These are phyloP conservation scores for Ogataea sp. DNA, from an alignment of 805 yeast species.

Conservation along the genomic window DNA sequence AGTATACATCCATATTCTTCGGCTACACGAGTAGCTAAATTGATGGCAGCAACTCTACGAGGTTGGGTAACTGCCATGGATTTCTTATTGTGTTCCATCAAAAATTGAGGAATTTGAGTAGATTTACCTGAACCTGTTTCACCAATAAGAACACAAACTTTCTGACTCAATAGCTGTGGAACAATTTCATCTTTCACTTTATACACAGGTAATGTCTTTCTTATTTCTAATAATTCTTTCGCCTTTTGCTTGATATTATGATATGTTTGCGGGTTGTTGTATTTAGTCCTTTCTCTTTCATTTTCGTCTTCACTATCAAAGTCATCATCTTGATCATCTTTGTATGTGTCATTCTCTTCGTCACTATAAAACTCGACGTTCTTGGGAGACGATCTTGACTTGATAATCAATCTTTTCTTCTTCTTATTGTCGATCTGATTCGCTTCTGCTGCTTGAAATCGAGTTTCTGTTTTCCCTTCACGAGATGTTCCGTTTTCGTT, in stretches of 20 bases:
- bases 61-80: constrained; percentile 93
- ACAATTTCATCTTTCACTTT: constrained; percentile 59
- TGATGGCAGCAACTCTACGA: constrained; percentile 94
- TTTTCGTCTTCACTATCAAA: constrained; percentile 10
- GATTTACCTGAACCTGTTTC: constrained; percentile 98
- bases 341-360: constrained; percentile 24
- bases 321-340: constrained; percentile 11
- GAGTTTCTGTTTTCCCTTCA: neutral
- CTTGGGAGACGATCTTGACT: constrained; percentile 14
- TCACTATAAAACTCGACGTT: constrained; percentile 29
- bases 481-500: too few relatives aligned
- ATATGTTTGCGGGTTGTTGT: neutral
- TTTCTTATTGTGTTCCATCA: constrained; percentile 46
- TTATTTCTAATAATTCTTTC: constrained; percentile 34
- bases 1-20: constrained; percentile 73
- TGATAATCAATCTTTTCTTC: constrained; percentile 9
- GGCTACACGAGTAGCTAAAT: constrained; percentile 86
- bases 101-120: constrained; percentile 90
- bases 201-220: constrained; percentile 68
- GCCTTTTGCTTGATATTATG: constrained; percentile 31
- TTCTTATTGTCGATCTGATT: constrained; percentile 3
- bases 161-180: constrained; percentile 42
- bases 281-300: constrained; percentile 1
- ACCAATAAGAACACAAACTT: constrained; percentile 80
- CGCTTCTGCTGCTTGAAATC: constrained; percentile 19